Percentiles rank a stretch among this genome's conserved stretches.
These are phyloP conservation scores for Hypoxylon perforatum DNA, from an alignment of 495 filamentous ascomycete species.

Conservation along the genomic window DNA sequence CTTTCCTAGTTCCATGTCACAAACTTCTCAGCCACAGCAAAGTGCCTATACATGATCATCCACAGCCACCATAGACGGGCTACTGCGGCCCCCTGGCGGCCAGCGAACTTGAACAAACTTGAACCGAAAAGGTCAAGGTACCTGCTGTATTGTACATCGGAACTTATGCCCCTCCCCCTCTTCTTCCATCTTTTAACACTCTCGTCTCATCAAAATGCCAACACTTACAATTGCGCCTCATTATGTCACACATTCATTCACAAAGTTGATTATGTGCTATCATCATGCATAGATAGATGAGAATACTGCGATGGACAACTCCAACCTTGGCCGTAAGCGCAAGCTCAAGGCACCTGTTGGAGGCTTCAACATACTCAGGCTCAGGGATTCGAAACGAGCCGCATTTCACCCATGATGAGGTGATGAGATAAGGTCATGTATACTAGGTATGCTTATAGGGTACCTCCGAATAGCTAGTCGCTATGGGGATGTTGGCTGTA, in stretches of 20 bases:
- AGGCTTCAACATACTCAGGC: too few species aligned
- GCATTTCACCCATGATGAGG: neutral
- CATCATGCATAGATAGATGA: too few species aligned
- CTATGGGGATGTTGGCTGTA: neutral
- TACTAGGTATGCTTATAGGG: neutral
- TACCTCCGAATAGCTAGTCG: slow-evolving; percentile 13
- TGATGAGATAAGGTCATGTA: too few species aligned
- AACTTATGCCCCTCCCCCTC: neutral
- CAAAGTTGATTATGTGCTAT: too few species aligned
- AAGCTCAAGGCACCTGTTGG: too few species aligned
- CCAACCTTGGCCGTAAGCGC: too few species aligned
- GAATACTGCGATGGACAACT: too few species aligned
- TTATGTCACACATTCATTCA: too few species aligned
- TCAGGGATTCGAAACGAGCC: neutral
- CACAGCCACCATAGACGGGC: slow-evolving; percentile 23
- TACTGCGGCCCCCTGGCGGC: slow-evolving; percentile 21
- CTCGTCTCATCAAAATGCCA: too few species aligned
- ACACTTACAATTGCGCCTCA: too few species aligned
- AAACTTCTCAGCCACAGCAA: slow-evolving; percentile 23
- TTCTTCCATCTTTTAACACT: neutral
- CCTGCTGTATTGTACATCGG: too few species aligned
- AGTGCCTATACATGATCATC: slow-evolving; percentile 1
- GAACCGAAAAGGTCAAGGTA: too few species aligned
- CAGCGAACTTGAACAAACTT: neutral
- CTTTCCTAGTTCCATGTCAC: neutral